Base-by-base conservation (phyloP, 176 grass and related monocot species). In the Themeda triandra region DNA sequence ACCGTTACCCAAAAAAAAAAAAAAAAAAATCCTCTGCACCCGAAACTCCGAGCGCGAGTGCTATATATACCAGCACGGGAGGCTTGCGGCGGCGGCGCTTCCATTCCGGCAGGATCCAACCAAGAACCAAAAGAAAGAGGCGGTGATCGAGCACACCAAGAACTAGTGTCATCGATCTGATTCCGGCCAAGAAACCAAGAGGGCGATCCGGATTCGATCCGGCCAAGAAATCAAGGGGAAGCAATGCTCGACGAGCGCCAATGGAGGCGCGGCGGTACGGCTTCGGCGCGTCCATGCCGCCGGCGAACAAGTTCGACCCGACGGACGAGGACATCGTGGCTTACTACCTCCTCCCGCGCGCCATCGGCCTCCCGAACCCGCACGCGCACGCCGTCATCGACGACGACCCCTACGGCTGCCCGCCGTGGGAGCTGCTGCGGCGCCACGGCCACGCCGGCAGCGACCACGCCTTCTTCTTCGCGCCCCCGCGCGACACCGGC, bases 301-400 rank as follows among this genome's bases (percentile, higher is more conserved):
- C 39, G 31, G 18, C 25, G 36, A 6, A 32, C 71, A 87, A 82
- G 62, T 87, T 82, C 79, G 36, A 87, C 6, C 79, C 79, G 0
- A 87, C 85, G 0, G 71, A 87, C 71, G 70, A 10, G 2, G 79
- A 87, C 14, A 15, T 87, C 17, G 62, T 87, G 13, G 63, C 79
- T 0, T 18, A 21, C 48, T 87, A 87, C 46, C 79, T 87, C 35
- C 78, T 87, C 36, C 85, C 85, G 19, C 63, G 85, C 14, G 85
- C 79, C 6, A 2, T 17, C 36, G 49, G 60, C 36, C 0, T 63
- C 6, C 37, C 3, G 0, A 14, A 23, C 86, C 63, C 37, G 10
- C 11, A 41, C 39, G 39, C 1, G 9, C 1, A 69, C 63, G 86
- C 63, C 37, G 2, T 82, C 79, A 25, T 77, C 37, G 49, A 77